phyloP scores from a whole-genome alignment of 495 filamentous ascomycete genomes.

The Penicilliopsis zonata region DNA sequence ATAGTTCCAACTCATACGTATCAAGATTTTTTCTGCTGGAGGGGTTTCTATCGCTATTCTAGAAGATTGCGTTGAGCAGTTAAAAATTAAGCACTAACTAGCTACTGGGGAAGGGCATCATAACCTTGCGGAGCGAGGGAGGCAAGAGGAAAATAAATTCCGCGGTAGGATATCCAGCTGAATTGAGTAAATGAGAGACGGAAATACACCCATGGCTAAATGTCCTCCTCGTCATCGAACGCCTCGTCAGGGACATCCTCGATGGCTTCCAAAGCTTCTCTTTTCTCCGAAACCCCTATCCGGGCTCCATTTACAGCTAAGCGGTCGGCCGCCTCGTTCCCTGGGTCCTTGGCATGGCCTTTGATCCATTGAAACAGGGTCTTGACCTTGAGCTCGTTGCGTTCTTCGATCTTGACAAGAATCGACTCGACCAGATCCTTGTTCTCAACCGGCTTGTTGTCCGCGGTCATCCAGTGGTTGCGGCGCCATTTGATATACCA shows the following conservation, averaged over 20 bases:
- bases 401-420: constrained; percentile 55
- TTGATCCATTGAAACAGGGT: constrained; percentile 82
- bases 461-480: constrained; percentile 66
- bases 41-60: too few species aligned
- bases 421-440: constrained; percentile 70
- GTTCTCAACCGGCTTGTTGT: constrained; percentile 67
- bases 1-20: too few species aligned
- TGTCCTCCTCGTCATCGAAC: constrained; percentile 16
- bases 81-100: too few species aligned
- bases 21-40: too few species aligned
- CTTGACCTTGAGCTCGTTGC: constrained; percentile 43
- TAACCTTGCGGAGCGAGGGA: too few species aligned
- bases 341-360: constrained; percentile 55
- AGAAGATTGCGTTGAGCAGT: too few species aligned
- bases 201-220: too few species aligned
- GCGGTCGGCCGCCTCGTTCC: constrained; percentile 70
- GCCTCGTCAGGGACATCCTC: constrained; percentile 19
- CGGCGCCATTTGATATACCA: constrained; percentile 73
- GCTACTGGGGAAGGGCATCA: too few species aligned
- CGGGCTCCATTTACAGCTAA: constrained; percentile 57
- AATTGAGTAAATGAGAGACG: too few species aligned
- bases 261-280: constrained; percentile 12
- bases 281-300: constrained; percentile 21
- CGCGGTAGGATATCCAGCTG: too few species aligned
- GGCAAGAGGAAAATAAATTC: too few species aligned